Conservation (phyloP, 1,284 basidiomycete species). For the Cryptococcus maquisensis region DNA sequence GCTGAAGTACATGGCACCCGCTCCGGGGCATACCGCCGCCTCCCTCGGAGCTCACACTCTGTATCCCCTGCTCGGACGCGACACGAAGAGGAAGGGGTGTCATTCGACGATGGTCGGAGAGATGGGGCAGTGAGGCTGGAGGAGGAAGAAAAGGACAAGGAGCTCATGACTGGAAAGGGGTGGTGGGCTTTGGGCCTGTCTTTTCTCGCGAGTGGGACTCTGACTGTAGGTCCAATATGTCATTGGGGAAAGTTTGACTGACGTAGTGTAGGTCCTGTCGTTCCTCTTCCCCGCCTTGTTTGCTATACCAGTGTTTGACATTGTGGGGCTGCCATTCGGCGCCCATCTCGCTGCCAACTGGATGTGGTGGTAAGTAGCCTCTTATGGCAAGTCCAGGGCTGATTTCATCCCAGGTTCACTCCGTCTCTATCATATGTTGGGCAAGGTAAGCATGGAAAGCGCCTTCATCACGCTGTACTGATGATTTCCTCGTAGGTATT, state of each 20-base stretch:
- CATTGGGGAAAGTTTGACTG: slow-evolving; percentile 1
- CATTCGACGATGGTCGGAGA: no score
- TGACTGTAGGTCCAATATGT: slow-evolving; percentile 61
- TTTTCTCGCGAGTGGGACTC: slow-evolving; percentile 62
- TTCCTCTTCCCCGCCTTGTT: slow-evolving; percentile 86
- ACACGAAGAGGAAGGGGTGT: not conserved
- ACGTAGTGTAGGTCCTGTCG: slow-evolving; percentile 52
- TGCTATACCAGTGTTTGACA: slow-evolving; percentile 83
- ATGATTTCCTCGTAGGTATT: slow-evolving; percentile 58
- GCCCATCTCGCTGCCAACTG: slow-evolving; percentile 69
- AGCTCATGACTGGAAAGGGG: slow-evolving; percentile 58
- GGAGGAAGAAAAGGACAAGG: slow-evolving; percentile 32
- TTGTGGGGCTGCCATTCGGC: slow-evolving; percentile 52
- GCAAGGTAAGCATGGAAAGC: slow-evolving; percentile 58
- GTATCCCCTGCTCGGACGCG: slow-evolving; percentile 13
- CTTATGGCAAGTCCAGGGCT: slow-evolving; percentile 1
- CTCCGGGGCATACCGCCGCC: slow-evolving; percentile 24
- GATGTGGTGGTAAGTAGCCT: slow-evolving; percentile 67
- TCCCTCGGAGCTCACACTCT: slow-evolving; percentile 28
- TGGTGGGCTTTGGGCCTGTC: slow-evolving; percentile 71
- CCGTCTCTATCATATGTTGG: slow-evolving; percentile 87
- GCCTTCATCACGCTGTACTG: not conserved
- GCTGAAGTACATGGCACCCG: slow-evolving; percentile 13
- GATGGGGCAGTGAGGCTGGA: slow-evolving; percentile 4
- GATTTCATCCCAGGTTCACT: slow-evolving; percentile 60